A percentile compares a stretch with the other conserved stretches of the same genome.
These are phyloP conservation scores for Taiozyma onychis DNA, from an alignment of 1,139 yeast species.

Conservation along the genomic window DNA sequence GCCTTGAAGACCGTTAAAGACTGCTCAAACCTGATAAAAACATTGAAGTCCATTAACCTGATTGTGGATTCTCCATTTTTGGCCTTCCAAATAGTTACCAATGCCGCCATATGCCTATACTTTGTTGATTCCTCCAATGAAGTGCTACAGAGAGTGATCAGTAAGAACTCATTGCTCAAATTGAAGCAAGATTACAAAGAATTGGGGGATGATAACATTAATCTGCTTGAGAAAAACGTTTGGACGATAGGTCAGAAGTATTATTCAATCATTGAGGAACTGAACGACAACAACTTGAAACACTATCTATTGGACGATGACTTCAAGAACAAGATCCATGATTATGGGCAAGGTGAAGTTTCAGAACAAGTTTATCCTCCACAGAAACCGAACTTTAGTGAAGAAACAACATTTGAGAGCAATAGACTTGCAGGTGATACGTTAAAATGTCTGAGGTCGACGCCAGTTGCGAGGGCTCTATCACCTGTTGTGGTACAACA, in stretches of 20 bases:
- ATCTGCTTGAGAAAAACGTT: constrained; percentile 3
- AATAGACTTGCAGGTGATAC: background rate
- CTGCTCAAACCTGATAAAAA: constrained; percentile 24
- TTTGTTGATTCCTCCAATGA: constrained; percentile 30
- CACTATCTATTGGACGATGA: constrained; percentile 7
- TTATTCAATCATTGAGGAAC: constrained; percentile 6
- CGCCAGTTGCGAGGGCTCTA: background rate
- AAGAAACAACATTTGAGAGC: background rate
- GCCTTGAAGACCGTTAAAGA: constrained; percentile 26
- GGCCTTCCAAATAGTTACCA: constrained; percentile 34
- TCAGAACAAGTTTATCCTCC: constrained; percentile 5
- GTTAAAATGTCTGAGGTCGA: background rate
- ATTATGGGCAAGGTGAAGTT: constrained; percentile 9
- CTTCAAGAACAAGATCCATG: constrained; percentile 10
- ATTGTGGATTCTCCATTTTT: constrained; percentile 38
- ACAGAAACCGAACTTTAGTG: background rate
- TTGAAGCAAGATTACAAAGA: constrained; percentile 6
- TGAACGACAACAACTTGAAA: constrained; percentile 4
- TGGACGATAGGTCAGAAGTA: constrained; percentile 12
- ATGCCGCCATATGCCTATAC: constrained; percentile 31
- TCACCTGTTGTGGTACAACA: background rate
- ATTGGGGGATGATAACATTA: constrained; percentile 5
- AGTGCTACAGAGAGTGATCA: constrained; percentile 1
- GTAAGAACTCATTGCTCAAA: constrained; percentile 1
- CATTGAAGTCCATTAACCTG: constrained; percentile 26